A percentile compares a stretch with the other conserved stretches of the same genome.
phyloP scores from a whole-genome alignment of 441 rosid species.

The Omphalea diandra region DNA sequence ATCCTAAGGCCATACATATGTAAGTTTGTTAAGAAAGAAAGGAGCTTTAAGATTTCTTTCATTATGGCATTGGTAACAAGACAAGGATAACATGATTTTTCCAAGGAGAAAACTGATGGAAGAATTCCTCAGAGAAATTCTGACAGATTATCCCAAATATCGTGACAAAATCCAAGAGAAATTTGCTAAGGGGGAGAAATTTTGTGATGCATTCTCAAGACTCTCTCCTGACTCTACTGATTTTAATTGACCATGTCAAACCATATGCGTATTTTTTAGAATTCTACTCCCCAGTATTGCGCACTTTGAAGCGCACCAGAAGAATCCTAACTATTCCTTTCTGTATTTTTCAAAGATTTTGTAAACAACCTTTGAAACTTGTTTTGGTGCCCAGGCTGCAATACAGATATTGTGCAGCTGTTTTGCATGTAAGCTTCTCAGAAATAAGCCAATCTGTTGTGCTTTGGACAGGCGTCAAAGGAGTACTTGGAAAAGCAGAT shows the following conservation, averaged over 20 bases:
- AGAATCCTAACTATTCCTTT: not conserved
- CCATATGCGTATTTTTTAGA: not conserved
- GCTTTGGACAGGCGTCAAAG: slow-evolving; percentile 58
- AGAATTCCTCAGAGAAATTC: not conserved
- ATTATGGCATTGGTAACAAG: not conserved
- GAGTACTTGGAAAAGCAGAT: slow-evolving; percentile 81
- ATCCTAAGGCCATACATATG: not conserved
- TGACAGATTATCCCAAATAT: not conserved
- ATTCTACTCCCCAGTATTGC: not conserved
- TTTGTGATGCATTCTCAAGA: not conserved
- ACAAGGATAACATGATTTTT: not conserved
- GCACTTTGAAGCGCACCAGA: not conserved
- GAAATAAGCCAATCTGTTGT: slow-evolving; percentile 8
- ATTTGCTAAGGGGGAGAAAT: not conserved
- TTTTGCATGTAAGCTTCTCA: not conserved
- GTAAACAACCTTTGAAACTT: not conserved
- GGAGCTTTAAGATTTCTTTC: not conserved
- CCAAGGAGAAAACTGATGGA: not conserved
- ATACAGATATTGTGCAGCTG: not conserved
- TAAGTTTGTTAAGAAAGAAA: not conserved
- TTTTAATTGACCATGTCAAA: not conserved
- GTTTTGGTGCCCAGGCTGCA: not conserved
- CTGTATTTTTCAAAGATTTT: not conserved
- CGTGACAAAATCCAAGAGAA: not conserved
- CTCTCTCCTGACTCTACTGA: not conserved